Conservation (phyloP, 768 basidiomycete genomes). For the Heimioporus sp. region DNA sequence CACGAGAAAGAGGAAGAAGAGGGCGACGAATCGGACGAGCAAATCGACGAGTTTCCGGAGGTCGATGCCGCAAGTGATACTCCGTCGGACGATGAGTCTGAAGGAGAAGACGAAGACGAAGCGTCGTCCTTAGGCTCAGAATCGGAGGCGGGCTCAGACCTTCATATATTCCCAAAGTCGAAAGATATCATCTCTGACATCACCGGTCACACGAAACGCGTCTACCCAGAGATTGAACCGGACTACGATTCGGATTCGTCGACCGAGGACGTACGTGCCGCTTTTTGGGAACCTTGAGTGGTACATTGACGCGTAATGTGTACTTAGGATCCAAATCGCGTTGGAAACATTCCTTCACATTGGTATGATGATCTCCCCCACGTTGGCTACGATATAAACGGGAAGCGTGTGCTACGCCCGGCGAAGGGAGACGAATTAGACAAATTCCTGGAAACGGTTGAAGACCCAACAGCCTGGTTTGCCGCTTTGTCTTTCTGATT, state of each 20-base stretch:
- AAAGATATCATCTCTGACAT: conserved; percentile 74
- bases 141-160: conserved; percentile 41
- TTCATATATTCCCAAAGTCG: conserved; percentile 58
- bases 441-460: conserved; percentile 91
- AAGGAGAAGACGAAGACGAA: conserved; percentile 40
- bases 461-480: conserved; percentile 88
- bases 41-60: conserved; percentile 73
- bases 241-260: conserved; percentile 91
- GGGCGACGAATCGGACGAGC: conserved; percentile 47
- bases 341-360: conserved; percentile 93
- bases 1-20: conserved; percentile 31
- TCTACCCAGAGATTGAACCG: conserved; percentile 87
- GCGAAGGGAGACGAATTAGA: conserved; percentile 96
- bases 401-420: conserved; percentile 90
- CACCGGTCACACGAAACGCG: conserved; percentile 79
- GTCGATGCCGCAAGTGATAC: conserved; percentile 53
- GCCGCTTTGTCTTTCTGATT: conserved; percentile 19
- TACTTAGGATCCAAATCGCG: conserved; percentile 83
- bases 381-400: conserved; percentile 93
- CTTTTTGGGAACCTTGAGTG: not conserved
- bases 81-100: conserved; percentile 30
- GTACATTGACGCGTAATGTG: conserved; percentile 8
- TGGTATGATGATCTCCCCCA: conserved; percentile 99
- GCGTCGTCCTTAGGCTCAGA: conserved; percentile 24
- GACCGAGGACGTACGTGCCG: conserved; percentile 76